Percentiles rank a stretch among this genome's conserved stretches.
phyloP scores from a whole-genome alignment of 2,329 filamentous ascomycete species.

The Sporothrix pseudoabietina region DNA sequence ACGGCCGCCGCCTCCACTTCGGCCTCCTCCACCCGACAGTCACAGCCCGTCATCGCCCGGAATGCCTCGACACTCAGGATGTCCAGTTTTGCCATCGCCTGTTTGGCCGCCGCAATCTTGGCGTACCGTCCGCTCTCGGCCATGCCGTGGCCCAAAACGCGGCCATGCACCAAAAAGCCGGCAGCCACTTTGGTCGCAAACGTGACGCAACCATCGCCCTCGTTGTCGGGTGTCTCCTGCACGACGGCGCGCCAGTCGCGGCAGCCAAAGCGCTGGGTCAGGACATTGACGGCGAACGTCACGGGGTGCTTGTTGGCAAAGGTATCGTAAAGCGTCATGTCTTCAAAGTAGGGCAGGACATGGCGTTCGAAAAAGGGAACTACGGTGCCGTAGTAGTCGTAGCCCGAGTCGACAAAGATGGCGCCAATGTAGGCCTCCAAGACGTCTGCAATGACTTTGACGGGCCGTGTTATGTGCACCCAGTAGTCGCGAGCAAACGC shows the following conservation, averaged over 20 bases:
- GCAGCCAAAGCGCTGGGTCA: constrained; percentile 69
- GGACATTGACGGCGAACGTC: constrained; percentile 66
- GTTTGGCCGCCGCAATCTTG: constrained; percentile 66
- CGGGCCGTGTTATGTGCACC: constrained; percentile 63
- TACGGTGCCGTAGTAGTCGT: constrained; percentile 75
- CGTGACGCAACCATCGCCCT: constrained; percentile 39
- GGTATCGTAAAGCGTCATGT: constrained; percentile 84
- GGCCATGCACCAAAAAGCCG: constrained; percentile 74
- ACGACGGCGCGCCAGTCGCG: constrained; percentile 57
- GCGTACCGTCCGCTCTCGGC: constrained; percentile 71
- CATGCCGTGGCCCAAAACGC: constrained; percentile 63
- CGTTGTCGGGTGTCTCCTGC: constrained; percentile 50
- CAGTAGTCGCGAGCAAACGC: constrained; percentile 67
- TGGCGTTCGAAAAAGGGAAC: constrained; percentile 75
- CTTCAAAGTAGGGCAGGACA: constrained; percentile 75
- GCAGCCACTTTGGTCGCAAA: constrained; percentile 58
- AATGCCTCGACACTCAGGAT: constrained; percentile 59
- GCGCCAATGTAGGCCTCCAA: constrained; percentile 88
- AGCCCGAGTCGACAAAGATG: constrained; percentile 85
- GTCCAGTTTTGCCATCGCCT: constrained; percentile 54
- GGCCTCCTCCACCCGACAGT: constrained; percentile 52
- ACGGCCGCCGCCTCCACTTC: constrained; percentile 20
- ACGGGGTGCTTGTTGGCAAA: constrained; percentile 87
- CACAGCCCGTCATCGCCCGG: constrained; percentile 61
- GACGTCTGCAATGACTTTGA: constrained; percentile 79